phyloP scores from a whole-genome alignment of 164 flowering plant species.

The Euptelea pleiosperma region DNA sequence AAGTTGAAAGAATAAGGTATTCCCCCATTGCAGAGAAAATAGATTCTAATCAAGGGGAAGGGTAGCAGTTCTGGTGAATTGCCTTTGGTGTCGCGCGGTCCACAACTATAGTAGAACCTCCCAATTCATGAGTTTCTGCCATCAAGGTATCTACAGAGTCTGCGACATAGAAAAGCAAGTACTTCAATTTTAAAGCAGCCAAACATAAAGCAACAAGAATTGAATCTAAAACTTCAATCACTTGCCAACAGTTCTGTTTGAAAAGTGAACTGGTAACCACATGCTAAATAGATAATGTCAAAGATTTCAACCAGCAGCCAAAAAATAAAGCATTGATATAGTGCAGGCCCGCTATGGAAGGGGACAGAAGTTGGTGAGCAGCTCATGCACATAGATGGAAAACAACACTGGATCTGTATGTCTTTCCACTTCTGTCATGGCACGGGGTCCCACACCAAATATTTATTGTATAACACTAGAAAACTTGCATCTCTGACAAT shows the following conservation, averaged over 20 bases:
- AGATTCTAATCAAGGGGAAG: not conserved
- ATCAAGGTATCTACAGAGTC: constrained; percentile 93
- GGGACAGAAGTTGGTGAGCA: no score
- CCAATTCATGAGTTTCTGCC: constrained; percentile 92
- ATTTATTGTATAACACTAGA: not conserved
- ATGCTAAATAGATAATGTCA: not conserved
- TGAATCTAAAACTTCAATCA: not conserved
- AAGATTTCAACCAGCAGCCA: no score
- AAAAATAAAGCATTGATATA: no score
- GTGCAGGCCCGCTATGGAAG: no score
- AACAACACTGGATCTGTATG: no score
- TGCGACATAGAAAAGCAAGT: constrained; percentile 27
- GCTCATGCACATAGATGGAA: no score
- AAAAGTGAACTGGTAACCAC: not conserved
- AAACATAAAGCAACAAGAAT: not conserved
- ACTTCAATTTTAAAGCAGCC: not conserved
- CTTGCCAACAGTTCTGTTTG: no score
- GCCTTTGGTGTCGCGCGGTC: constrained; percentile 99
- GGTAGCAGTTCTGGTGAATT: constrained; percentile 12
- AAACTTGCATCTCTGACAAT: not conserved
- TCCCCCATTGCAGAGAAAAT: constrained; percentile 2
- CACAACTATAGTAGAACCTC: constrained; percentile 84
- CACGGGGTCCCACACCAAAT: no score
- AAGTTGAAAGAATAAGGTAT: not conserved
- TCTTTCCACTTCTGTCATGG: no score